Base-by-base conservation (phyloP, 495 filamentous ascomycete genomes). In the Tricharina praecox region DNA sequence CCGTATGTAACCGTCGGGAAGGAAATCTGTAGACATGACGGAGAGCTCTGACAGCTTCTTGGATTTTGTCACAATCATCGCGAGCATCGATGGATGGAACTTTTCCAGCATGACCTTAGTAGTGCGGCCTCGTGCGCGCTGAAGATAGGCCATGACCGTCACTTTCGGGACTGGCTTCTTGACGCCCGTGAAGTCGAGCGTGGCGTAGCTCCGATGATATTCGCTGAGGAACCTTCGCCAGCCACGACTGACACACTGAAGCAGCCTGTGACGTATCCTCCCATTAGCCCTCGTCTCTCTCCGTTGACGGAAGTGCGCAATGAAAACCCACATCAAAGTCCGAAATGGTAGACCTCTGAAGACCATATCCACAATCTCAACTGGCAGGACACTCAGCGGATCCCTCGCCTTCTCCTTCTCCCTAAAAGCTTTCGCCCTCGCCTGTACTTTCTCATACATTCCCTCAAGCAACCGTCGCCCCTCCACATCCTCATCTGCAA, bases 401-500 rank as follows among this genome's bases (percentile, higher is more conserved):
- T 59, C 56, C 4, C 42, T 36, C 13, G 16, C 25, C 33, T 16
- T 7, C 23, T 23, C 18, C 19, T 18, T 9, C 21, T 24, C 35
- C 50, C 28, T 3, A 57, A 20, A 20, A 54, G 50, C 23, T 23
- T n/a, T n/a, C n/a, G n/a, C n/a, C n/a, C n/a, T n/a, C n/a, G n/a
- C 18, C 15, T 42, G 42, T 30, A 54, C 47, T 45, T 53, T 58
- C 10, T 48, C 33, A 40, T 50, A 16, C 47, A 58, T 57, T 7
- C 38, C 33, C 8, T 47, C 47, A 2, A 59, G 41, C 20, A 48
- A 35, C 41, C 52, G 36, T 32, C 38, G 47, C 9, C 53, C 50
- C 1, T 45, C 25, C 0, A 26, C 48, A 9, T 73, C 65, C 15
- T 61, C 53, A 8, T 59, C 50, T 3, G 66, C 59, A 15, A 79